Conservation (phyloP, 331 rosid genomes). For the Cydonia oblonga region DNA sequence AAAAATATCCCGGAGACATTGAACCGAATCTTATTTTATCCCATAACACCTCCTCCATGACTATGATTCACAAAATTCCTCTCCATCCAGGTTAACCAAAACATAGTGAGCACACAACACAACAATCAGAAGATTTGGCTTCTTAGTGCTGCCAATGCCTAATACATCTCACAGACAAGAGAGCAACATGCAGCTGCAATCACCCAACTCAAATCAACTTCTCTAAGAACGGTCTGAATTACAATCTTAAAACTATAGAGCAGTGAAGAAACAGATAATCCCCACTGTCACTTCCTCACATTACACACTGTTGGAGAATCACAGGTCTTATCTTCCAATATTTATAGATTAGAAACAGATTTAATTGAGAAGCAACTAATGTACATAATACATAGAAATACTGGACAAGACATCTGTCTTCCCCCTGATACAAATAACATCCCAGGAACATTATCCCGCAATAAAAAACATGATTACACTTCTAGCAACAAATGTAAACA, state of each 20-base stretch:
- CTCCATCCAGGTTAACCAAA: neutral
- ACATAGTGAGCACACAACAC: neutral
- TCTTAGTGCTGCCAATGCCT: neutral
- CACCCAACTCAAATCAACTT: neutral
- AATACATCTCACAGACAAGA: neutral
- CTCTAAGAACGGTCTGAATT: neutral
- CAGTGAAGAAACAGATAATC: neutral
- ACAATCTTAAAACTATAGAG: neutral
- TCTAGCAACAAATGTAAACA: neutral
- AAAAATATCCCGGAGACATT: neutral
- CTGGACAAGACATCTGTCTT: no score
- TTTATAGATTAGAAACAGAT: neutral
- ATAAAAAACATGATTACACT: neutral
- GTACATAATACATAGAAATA: no score
- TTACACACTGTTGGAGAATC: neutral
- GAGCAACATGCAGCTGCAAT: neutral
- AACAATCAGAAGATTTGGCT: neutral
- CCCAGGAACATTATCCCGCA: neutral
- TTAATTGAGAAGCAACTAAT: no score
- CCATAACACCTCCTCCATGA: neutral
- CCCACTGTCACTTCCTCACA: neutral
- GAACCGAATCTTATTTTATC: neutral
- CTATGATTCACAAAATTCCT: neutral
- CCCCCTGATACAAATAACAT: neutral
- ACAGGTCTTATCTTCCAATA: neutral